A percentile compares a stretch with the other conserved stretches of the same genome.
phyloP scores from a whole-genome alignment of 2,329 filamentous ascomycete species.

The Exophiala sp. region DNA sequence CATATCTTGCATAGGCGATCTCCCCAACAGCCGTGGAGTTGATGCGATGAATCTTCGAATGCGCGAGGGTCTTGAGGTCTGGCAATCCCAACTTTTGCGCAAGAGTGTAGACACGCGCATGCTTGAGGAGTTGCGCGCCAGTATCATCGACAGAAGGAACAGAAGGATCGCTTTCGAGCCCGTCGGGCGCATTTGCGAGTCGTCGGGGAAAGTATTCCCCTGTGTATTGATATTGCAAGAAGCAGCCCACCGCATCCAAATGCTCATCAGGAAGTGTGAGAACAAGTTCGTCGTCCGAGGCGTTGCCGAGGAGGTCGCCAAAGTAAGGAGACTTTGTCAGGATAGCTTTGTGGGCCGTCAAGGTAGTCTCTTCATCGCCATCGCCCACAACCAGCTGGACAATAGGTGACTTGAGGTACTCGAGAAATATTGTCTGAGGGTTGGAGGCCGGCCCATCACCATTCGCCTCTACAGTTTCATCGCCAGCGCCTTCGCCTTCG shows the following conservation, averaged over 20 bases:
- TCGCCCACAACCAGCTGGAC: constrained; percentile 65
- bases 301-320: constrained; percentile 12
- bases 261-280: constrained; percentile 67
- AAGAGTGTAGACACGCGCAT: constrained; percentile 85
- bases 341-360: constrained; percentile 77
- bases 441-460: constrained; percentile 31
- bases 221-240: constrained; percentile 81
- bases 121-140: constrained; percentile 80
- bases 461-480: constrained; percentile 14
- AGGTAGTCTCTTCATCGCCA: constrained; percentile 57
- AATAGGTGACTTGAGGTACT: constrained; percentile 66
- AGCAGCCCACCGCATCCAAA: constrained; percentile 70
- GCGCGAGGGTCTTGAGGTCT: constrained; percentile 70
- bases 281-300: constrained; percentile 10
- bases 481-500: constrained; percentile 22
- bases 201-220: constrained; percentile 75
- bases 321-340: constrained; percentile 74
- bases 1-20: constrained; percentile 86
- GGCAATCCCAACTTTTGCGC: constrained; percentile 71
- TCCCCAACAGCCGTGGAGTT: constrained; percentile 84
- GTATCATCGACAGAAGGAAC: constrained; percentile 67
- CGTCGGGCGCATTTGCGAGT: constrained; percentile 58
- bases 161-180: constrained; percentile 66
- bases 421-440: constrained; percentile 27
- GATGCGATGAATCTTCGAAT: constrained; percentile 88